Percentiles rank a stretch among this genome's conserved stretches.
Evolutionary conservation across 2,329 filamentous ascomycete species (phyloP).

Genomic region (Talaromyces marneffei): DNA sequence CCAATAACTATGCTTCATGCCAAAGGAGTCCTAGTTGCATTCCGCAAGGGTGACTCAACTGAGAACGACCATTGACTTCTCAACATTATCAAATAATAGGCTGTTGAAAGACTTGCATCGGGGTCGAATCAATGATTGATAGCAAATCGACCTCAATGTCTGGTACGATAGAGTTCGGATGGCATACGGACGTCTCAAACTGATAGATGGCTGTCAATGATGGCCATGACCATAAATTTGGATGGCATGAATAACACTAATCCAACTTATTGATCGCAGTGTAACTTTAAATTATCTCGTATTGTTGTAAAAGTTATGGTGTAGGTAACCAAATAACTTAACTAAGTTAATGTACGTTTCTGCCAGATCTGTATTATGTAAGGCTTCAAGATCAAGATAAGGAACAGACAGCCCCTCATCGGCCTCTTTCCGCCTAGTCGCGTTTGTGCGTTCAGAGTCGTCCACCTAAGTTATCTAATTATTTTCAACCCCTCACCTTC

Average conservation of each 20-base stretch:
- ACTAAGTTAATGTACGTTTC: not conserved
- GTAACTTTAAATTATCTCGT: not conserved
- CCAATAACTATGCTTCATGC: not conserved
- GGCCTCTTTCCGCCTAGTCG: conserved; percentile 1
- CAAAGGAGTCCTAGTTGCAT: not conserved
- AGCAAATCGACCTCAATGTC: not conserved
- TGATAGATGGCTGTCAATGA: not conserved
- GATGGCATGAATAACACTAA: not conserved
- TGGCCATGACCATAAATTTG: not conserved
- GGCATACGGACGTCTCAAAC: not conserved
- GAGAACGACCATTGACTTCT: not conserved
- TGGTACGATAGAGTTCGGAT: not conserved
- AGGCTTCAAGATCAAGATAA: not conserved
- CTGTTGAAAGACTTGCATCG: too few species aligned
- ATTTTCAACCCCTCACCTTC: conserved; percentile 3
- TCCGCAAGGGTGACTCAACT: not conserved
- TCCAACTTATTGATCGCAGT: too few species aligned
- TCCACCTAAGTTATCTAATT: not conserved
- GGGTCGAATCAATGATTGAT: not conserved
- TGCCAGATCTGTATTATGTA: not conserved
- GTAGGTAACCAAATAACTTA: too few species aligned
- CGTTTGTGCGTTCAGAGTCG: conserved; percentile 1
- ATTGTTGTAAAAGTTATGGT: not conserved
- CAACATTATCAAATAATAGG: not conserved
- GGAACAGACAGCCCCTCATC: not conserved